A percentile compares a stretch with the other conserved stretches of the same genome.
These are phyloP conservation scores for Camelina sativa DNA, from an alignment of 345 rosid species.

Conservation along the genomic window DNA sequence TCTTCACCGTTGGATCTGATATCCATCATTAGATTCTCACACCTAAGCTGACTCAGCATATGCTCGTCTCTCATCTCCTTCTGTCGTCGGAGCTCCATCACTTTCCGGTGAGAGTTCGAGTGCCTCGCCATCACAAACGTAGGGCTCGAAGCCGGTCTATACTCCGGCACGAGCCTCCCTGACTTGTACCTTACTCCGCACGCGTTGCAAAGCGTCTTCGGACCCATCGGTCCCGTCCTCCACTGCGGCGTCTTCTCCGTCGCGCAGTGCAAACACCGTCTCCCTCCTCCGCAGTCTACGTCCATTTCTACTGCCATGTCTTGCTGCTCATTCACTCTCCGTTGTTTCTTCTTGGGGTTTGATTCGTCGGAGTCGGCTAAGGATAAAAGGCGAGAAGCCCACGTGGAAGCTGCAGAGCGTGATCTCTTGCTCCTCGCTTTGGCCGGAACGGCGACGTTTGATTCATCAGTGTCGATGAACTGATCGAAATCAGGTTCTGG, in stretches of 20 bases:
- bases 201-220: constrained; percentile 73
- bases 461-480: constrained; percentile 34
- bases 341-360: constrained; percentile 19
- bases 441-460: constrained; percentile 73
- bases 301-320: constrained; percentile 22
- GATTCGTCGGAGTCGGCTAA: constrained; percentile 30
- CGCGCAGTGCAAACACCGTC: constrained; percentile 44
- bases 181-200: constrained; percentile 55
- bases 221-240: constrained; percentile 49
- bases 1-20: constrained; percentile 76
- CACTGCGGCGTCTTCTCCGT: constrained; percentile 50
- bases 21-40: constrained; percentile 52
- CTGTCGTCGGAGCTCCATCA: constrained; percentile 45
- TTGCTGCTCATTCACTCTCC: constrained; percentile 48
- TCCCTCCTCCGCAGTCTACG: constrained; percentile 44
- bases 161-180: constrained; percentile 46
- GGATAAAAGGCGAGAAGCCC: constrained; percentile 77
- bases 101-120: constrained; percentile 49
- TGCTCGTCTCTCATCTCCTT: constrained; percentile 49
- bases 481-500: constrained; percentile 41
- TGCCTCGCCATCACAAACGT: constrained; percentile 43
- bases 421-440: constrained; percentile 97
- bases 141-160: constrained; percentile 46
- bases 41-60: constrained; percentile 52
- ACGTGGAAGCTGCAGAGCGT: constrained; percentile 78